phyloP scores from a whole-genome alignment of 1,284 basidiomycete species.

The Boletus austroedulis region DNA sequence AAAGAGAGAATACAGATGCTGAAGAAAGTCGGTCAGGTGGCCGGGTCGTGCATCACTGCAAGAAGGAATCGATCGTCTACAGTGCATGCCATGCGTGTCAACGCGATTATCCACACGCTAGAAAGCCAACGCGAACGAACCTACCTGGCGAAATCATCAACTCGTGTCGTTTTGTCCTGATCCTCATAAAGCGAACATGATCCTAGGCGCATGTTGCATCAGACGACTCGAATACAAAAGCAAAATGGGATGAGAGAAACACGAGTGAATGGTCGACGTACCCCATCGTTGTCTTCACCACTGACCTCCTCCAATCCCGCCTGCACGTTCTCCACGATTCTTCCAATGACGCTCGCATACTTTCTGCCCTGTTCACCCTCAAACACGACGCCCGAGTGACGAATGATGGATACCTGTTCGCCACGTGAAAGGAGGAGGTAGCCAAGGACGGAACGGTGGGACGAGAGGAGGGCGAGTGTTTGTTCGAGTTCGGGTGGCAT shows the following conservation, averaged over 20 bases:
- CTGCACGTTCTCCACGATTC: slow-evolving; percentile 77
- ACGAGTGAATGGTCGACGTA: slow-evolving; percentile 34
- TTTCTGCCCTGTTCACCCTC: slow-evolving; percentile 81
- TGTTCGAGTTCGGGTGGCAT: slow-evolving; percentile 75
- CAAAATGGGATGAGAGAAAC: too few relatives aligned
- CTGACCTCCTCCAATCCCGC: slow-evolving; percentile 70
- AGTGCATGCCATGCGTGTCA: slow-evolving; percentile 2
- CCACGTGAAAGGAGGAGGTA: slow-evolving; percentile 79
- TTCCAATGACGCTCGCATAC: slow-evolving; percentile 76
- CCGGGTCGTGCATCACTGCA: slow-evolving; percentile 80
- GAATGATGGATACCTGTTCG: slow-evolving; percentile 68
- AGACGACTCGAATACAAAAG: not conserved
- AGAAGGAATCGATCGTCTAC: slow-evolving; percentile 80
- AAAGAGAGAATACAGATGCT: slow-evolving; percentile 18
- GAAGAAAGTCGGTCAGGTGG: slow-evolving; percentile 26
- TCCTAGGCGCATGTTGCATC: slow-evolving; percentile 51
- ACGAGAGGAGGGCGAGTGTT: slow-evolving; percentile 71
- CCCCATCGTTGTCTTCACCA: slow-evolving; percentile 51
- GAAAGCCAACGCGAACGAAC: slow-evolving; percentile 23
- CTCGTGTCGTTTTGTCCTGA: slow-evolving; percentile 88
- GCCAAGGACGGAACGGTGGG: slow-evolving; percentile 83
- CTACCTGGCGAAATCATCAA: slow-evolving; percentile 91
- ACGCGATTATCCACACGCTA: not conserved
- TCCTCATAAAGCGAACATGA: slow-evolving; percentile 83
- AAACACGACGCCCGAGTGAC: slow-evolving; percentile 82